Evolutionary conservation across 2,329 filamentous ascomycete genomes (phyloP), one percentile per base, ranked within the genome.

Genomic region (Colletotrichum acutatum): DNA sequence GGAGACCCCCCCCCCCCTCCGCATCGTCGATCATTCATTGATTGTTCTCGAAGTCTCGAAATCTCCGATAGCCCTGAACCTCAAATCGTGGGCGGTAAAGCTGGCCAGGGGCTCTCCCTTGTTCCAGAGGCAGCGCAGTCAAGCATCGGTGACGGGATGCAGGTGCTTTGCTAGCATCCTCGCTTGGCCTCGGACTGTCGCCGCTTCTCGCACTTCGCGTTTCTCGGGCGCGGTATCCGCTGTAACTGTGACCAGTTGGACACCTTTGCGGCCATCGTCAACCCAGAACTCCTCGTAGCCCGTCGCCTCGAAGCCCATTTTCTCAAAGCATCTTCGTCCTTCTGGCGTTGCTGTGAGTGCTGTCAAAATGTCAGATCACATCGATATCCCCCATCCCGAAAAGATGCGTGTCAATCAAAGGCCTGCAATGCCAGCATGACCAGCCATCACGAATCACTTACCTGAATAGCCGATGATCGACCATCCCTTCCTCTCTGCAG

Each of bases 321-420:
- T 76, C 12, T 76, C 66, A 61, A 80, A 81, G n/a, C 75, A 75
- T 49, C 74, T 76, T n/a, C 74, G 75, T 5, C 79, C 80, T 2
- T 76, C 77, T 1, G 74, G 56, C 5, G 79, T 80, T 0, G 80
- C 80, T 6, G 79, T 80, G 32, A 81, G 76, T 8, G 80, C 80
- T 81, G 58, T 4, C 22, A 8, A 2, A 46, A 16, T 30, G 54
- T 74, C 22, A 74, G 70, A 57, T 22, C 22, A n/a, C 24, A 56
- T n/a, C 22, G 16, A 9, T 6, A 7, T 53, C 8, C 9, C 2
- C 22, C 24, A 12, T 24, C n/a, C 5, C 11, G 8, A n/a, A 30
- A 8, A 19, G 12, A 19, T 9, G 22, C 4, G 1, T 34, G 4
- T 58, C 3, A 30, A 14, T 7, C 24, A 22, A 46, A 34, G 26